Conservation (phyloP, 2,329 filamentous ascomycete species). For the Scytalidium lignicola region DNA sequence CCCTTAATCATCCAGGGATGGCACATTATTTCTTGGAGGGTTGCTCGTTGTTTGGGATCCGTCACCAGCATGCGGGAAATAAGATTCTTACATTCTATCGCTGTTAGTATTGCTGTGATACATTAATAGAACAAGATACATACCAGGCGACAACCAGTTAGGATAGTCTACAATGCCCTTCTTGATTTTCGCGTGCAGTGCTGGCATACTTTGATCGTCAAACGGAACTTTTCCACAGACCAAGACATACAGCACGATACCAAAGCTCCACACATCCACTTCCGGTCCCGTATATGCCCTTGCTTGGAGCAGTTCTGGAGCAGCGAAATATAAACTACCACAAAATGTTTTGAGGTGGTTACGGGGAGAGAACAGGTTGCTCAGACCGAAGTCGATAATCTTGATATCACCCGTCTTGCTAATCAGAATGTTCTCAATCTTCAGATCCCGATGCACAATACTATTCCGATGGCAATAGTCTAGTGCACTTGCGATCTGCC, state of each 20-base stretch:
- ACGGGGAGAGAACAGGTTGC: conserved; percentile 87
- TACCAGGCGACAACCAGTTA: conserved; percentile 84
- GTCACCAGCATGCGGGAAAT: conserved; percentile 95
- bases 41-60: conserved; percentile 81
- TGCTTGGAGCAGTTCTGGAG: conserved; percentile 88
- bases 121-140: conserved; percentile 28
- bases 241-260: conserved; percentile 93
- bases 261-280: conserved; percentile 98
- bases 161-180: conserved; percentile 95
- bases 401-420: conserved; percentile 99
- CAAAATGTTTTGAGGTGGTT: conserved; percentile 93
- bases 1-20: conserved; percentile 97
- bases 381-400: conserved; percentile 97
- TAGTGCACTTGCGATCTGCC: conserved; percentile 92
- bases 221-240: conserved; percentile 98
- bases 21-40: conserved; percentile 84
- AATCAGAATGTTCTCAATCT: conserved; percentile 99
- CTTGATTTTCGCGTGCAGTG: conserved; percentile 97
- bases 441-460: conserved; percentile 94
- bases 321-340: conserved; percentile 95
- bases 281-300: conserved; percentile 93
- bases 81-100: conserved; percentile 81
- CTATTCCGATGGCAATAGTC: conserved; percentile 98
- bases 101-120: conserved; percentile 29
- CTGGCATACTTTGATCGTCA: conserved; percentile 98